Evolutionary conservation across 1,284 basidiomycete genomes (phyloP), one percentile per base, ranked within the genome.

Genomic region (Microbotryum scabiosae): DNA sequence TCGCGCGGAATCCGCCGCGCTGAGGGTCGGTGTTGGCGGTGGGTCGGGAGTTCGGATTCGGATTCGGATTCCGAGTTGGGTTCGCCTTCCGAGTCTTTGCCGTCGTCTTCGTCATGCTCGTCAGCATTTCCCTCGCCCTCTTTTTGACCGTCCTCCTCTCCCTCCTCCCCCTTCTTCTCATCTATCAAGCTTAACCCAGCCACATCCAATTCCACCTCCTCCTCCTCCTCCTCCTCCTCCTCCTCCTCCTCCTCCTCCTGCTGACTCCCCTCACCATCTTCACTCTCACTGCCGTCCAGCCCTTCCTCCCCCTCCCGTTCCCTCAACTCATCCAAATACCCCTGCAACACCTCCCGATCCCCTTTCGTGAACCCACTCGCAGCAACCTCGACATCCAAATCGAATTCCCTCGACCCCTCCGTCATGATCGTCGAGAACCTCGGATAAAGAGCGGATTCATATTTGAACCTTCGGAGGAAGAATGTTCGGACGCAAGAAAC

Each of bases 401-500:
- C 80, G 73, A 91, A 87, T 60, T 72, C 73, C 48, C 66, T 67
- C 44, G 67, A 66, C 23, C 63, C 69, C 55, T 69, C 63, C 54
- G 62, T 65, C 14, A 72, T 50, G 21, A 66, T 62, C 4, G 66
- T 58, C 16, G 67, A 65, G 78, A 94, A 94, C 60, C 82, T 83
- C 6, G 96, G 94, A 76, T 88, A 97, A 41, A 91, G 77, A 0
- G 82, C 80, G 62, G 90, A 93, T 76, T 97, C 90, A 75, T 94
- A 99, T 60, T 86, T 83, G 78, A 97, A 98, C 25, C 93, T 79
- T 65, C 90, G 83, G 67, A 81, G 82, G 81, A 99, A 98, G 78
- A 97, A 99, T 12, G 84, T 85, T 49, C 90, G 83, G 67, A 99
- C 91, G 75, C 96, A 97, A 64, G 94, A 86, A 18, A 99, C 96